These are phyloP conservation scores for Scutellaria galericulata DNA, from an alignment of 257 asterid species.

Conservation along the genomic window DNA sequence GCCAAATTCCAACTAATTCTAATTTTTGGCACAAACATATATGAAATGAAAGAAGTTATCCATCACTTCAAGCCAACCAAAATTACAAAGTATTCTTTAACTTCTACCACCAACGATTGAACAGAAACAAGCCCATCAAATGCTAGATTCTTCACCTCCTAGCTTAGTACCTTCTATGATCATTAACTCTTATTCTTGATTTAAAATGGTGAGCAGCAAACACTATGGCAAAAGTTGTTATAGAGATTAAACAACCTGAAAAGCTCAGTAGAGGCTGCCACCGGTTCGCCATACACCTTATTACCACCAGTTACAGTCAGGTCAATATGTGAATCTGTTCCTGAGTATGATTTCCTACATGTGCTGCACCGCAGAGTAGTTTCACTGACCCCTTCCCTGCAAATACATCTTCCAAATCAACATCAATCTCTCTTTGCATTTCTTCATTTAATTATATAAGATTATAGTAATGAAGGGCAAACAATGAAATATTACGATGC, in stretches of 20 bases:
- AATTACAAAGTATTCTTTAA: constrained; percentile 5
- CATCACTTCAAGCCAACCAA: neutral
- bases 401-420: constrained; percentile 3
- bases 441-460: no score
- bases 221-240: neutral
- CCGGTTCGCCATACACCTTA: constrained; percentile 68
- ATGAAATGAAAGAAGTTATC: no score
- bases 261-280: constrained; percentile 75
- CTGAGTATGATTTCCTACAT: constrained; percentile 68
- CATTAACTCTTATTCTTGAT: neutral
- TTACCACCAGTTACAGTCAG: constrained; percentile 64
- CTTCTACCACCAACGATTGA: neutral
- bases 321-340: constrained; percentile 67
- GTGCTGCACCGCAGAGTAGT: constrained; percentile 59
- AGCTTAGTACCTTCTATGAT: neutral
- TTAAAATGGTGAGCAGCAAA: constrained; percentile 10
- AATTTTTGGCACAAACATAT: neutral
- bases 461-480: neutral
- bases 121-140: neutral
- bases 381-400: constrained; percentile 58
- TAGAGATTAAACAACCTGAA: constrained; percentile 56
- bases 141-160: neutral
- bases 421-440: neutral
- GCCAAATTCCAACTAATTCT: neutral
- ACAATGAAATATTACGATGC: neutral